Evolutionary conservation across 1,139 yeast genomes (phyloP).

Genomic region (Geotrichum bryndzae): DNA sequence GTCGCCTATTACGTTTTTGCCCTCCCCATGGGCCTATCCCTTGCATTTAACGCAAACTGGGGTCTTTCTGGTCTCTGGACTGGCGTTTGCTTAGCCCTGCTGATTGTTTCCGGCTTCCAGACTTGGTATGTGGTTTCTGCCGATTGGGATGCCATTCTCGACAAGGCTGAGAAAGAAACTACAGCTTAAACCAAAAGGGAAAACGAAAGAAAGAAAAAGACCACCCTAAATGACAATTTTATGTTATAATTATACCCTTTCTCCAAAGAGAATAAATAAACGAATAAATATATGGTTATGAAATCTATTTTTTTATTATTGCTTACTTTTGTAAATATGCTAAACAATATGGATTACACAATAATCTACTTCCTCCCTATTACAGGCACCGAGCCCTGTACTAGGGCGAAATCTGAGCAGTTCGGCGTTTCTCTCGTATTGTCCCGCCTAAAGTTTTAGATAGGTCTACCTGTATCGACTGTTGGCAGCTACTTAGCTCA

Average conservation of each 20-base stretch:
- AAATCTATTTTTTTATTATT: too few species aligned
- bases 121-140: conserved; percentile 9
- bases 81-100: conserved; percentile 57
- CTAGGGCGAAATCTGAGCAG: too few species aligned
- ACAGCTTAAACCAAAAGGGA: neutral
- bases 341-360: too few species aligned
- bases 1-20: conserved; percentile 65
- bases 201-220: neutral
- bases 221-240: neutral
- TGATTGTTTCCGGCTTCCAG: conserved; percentile 8
- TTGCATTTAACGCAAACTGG: conserved; percentile 51
- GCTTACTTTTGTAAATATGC: too few species aligned
- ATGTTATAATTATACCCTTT: too few species aligned
- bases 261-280: neutral
- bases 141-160: conserved; percentile 9
- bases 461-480: too few species aligned
- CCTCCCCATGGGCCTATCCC: conserved; percentile 60
- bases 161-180: conserved; percentile 6
- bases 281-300: too few species aligned
- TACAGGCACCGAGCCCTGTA: too few species aligned
- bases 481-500: too few species aligned
- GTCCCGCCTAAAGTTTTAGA: too few species aligned
- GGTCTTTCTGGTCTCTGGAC: conserved; percentile 70
- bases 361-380: too few species aligned
- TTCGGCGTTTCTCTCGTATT: too few species aligned